A percentile compares a stretch with the other conserved stretches of the same genome.
phyloP scores from a whole-genome alignment of 768 basidiomycete genomes.

The Mrakia frigida region DNA sequence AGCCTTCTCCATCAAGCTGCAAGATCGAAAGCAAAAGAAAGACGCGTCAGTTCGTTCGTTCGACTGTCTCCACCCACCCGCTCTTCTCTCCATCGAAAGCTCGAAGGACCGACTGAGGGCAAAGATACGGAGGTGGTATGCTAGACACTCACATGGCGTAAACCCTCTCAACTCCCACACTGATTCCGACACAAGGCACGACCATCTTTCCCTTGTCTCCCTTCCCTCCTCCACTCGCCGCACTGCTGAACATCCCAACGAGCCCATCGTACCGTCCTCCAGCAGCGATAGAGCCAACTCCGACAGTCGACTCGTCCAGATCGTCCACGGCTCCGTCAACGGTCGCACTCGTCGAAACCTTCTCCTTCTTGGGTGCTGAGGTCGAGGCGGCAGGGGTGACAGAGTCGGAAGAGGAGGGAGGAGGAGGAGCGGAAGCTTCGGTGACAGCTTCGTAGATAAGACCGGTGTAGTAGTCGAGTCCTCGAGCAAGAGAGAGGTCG shows the following conservation, averaged over 20 bases:
- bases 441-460: conserved; percentile 96
- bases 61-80: neutral
- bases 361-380: conserved; percentile 39
- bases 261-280: conserved; percentile 95
- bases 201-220: conserved; percentile 45
- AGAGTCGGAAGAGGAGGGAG: conserved; percentile 32
- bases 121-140: too few species aligned
- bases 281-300: conserved; percentile 98
- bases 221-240: conserved; percentile 54
- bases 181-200: conserved; percentile 86
- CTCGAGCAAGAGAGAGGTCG: conserved; percentile 93
- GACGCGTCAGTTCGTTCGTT: neutral
- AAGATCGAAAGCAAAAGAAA: neutral
- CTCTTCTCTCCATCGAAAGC: too few species aligned
- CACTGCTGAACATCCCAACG: conserved; percentile 73
- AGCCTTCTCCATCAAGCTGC: conserved; percentile 52
- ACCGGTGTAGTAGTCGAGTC: conserved; percentile 97
- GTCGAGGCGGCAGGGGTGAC: conserved; percentile 37
- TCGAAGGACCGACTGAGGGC: too few species aligned
- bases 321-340: conserved; percentile 59
- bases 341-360: conserved; percentile 41
- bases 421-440: conserved; percentile 85
- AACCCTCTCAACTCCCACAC: conserved; percentile 86
- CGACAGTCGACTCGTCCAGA: conserved; percentile 84
- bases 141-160: conserved; percentile 57